Conservation (phyloP, 768 basidiomycete genomes). For the Lyophyllum semitale region DNA sequence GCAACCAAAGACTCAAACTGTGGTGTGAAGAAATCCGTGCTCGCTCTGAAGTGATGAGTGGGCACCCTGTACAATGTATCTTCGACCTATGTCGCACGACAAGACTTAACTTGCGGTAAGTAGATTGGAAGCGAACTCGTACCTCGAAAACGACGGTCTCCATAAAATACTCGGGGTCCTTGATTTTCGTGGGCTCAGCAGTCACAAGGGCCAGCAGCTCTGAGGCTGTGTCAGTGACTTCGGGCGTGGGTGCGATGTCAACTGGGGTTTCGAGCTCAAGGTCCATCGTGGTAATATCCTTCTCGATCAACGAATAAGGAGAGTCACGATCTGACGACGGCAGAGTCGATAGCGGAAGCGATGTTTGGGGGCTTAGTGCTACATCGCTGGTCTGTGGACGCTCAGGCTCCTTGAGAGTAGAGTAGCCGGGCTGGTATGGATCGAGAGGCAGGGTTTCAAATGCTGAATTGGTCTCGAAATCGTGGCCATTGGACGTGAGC, state of each 20-base stretch:
- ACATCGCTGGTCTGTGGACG: background rate
- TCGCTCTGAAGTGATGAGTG: conserved; percentile 4
- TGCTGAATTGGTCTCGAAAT: background rate
- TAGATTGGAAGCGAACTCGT: background rate
- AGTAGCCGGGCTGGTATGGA: background rate
- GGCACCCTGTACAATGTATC: conserved; percentile 9
- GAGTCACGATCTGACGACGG: background rate
- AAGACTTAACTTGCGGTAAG: background rate
- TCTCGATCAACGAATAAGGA: background rate
- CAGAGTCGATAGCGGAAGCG: background rate
- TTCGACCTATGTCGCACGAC: conserved; percentile 2
- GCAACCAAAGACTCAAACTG: background rate
- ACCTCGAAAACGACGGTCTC: conserved; percentile 9
- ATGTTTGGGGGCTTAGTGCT: background rate
- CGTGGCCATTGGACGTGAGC: background rate
- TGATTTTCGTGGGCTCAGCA: background rate
- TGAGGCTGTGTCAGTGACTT: background rate
- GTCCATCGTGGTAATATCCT: conserved; percentile 7
- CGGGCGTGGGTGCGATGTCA: background rate
- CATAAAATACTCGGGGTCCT: conserved; percentile 9
- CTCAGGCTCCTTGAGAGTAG: background rate
- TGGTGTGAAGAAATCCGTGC: conserved; percentile 7
- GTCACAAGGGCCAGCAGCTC: background rate
- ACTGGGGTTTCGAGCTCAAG: background rate
- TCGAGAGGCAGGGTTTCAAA: no score